phyloP scores from a whole-genome alignment of 176 grass and related monocot species.

The Raddia guianensis region DNA sequence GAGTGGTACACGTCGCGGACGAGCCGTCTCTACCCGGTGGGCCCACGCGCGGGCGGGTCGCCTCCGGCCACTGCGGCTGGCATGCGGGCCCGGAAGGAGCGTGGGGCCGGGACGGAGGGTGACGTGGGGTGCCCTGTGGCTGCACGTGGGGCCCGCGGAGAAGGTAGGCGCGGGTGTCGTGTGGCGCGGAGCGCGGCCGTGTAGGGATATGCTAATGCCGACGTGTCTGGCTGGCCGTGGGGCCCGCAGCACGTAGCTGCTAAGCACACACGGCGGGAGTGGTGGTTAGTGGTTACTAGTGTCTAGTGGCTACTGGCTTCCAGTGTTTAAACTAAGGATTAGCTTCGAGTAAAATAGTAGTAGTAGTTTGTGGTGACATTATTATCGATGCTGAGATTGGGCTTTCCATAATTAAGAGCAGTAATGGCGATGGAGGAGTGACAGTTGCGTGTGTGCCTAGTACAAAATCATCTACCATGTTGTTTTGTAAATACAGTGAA shows the following conservation, averaged over 20 bases:
- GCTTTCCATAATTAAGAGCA: neutral
- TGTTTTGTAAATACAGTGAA: too few species aligned
- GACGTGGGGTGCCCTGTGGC: neutral
- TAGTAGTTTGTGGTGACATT: neutral
- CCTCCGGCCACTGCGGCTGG: too few species aligned
- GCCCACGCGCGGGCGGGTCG: neutral
- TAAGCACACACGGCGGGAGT: neutral
- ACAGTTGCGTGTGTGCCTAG: neutral
- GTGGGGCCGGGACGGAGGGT: neutral
- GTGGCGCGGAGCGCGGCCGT: neutral
- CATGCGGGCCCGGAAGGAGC: neutral
- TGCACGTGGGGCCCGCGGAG: neutral
- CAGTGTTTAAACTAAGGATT: neutral
- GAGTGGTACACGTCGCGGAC: neutral
- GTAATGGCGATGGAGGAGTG: neutral
- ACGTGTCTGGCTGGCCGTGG: constrained; percentile 23
- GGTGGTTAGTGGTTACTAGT: neutral
- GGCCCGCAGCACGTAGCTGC: constrained; percentile 12
- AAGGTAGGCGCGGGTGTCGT: neutral
- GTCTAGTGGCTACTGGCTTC: constrained; percentile 9
- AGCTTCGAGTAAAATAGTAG: too few species aligned
- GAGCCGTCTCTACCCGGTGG: neutral
- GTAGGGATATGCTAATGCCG: neutral
- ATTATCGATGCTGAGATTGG: neutral
- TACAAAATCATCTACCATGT: neutral